phyloP scores from a whole-genome alignment of 179 eudicot genomes.

The Camellia oleifera region DNA sequence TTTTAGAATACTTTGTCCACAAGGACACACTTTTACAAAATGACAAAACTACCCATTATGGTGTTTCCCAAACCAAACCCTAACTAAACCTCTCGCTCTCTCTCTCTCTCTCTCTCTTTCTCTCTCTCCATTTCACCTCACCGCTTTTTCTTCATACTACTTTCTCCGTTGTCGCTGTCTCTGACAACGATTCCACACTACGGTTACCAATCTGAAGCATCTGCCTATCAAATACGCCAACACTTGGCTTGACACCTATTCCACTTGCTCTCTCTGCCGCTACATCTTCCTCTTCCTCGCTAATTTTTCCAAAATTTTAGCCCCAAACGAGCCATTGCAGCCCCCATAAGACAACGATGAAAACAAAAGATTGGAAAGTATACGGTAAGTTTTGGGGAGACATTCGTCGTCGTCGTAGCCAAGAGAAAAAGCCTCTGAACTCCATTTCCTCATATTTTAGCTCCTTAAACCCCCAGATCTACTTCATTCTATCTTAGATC shows the following conservation, averaged over 20 bases:
- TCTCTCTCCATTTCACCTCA: too few relatives aligned
- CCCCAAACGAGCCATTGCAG: constrained; percentile 7
- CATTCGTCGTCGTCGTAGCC: constrained; percentile 53
- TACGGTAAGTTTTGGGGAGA: constrained; percentile 55
- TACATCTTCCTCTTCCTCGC: constrained; percentile 55
- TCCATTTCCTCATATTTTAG: constrained; percentile 21
- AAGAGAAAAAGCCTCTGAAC: constrained; percentile 21
- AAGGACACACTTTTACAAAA: too few relatives aligned
- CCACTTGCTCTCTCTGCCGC: constrained; percentile 82
- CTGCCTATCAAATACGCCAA: constrained; percentile 55
- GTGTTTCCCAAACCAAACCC: too few relatives aligned
- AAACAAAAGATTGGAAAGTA: constrained; percentile 10
- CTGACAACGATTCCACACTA: not conserved
- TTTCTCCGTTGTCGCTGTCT: too few relatives aligned
- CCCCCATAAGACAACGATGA: constrained; percentile 7
- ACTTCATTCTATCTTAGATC: constrained; percentile 23
- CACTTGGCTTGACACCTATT: constrained; percentile 83
- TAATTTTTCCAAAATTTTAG: not conserved
- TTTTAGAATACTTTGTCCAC: too few relatives aligned
- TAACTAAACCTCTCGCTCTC: too few relatives aligned
- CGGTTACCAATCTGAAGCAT: not conserved
- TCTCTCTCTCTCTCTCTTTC: too few relatives aligned
- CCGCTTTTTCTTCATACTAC: too few relatives aligned
- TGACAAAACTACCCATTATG: too few relatives aligned
- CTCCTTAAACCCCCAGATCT: constrained; percentile 11